phyloP scores from a whole-genome alignment of 2,329 filamentous ascomycete genomes.

The Arthroderma sp. region DNA sequence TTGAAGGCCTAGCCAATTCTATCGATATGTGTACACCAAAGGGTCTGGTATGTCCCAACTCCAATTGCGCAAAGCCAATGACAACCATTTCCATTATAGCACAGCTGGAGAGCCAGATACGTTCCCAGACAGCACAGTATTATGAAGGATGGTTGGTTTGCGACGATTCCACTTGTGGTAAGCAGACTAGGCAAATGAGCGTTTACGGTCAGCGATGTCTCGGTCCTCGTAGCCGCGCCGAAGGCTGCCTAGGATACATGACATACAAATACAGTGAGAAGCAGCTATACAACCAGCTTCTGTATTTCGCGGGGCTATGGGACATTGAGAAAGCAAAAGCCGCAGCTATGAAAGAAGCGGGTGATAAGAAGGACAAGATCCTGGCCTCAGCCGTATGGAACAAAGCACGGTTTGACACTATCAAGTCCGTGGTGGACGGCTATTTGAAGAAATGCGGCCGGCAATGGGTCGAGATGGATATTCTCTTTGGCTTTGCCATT shows the following conservation, averaged over 20 bases:
- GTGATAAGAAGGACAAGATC: slow-evolving; percentile 51
- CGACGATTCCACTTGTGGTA: slow-evolving; percentile 75
- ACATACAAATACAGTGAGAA: slow-evolving; percentile 77
- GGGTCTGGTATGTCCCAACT: slow-evolving; percentile 57
- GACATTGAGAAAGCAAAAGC: slow-evolving; percentile 70
- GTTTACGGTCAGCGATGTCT: slow-evolving; percentile 87
- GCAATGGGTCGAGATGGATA: slow-evolving; percentile 91
- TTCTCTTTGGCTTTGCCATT: slow-evolving; percentile 54
- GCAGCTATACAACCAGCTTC: slow-evolving; percentile 83
- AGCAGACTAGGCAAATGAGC: slow-evolving; percentile 77
- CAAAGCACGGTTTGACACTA: slow-evolving; percentile 58
- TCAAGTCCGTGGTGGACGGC: slow-evolving; percentile 63
- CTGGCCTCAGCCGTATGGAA: slow-evolving; percentile 69
- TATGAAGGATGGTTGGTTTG: slow-evolving; percentile 89
- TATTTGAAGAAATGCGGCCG: slow-evolving; percentile 83
- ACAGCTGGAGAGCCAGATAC: slow-evolving; percentile 75
- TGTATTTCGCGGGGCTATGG: slow-evolving; percentile 76
- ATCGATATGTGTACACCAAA: slow-evolving; percentile 52
- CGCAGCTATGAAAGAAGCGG: slow-evolving; percentile 37
- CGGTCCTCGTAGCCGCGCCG: slow-evolving; percentile 70
- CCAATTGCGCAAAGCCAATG: slow-evolving; percentile 51
- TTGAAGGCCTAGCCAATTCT: slow-evolving; percentile 58
- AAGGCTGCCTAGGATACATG: slow-evolving; percentile 79
- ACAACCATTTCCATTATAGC: slow-evolving; percentile 63
- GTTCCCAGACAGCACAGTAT: slow-evolving; percentile 65